These are phyloP conservation scores for Solanum ahanhuiri DNA, from an alignment of 257 asterid species.

Conservation along the genomic window DNA sequence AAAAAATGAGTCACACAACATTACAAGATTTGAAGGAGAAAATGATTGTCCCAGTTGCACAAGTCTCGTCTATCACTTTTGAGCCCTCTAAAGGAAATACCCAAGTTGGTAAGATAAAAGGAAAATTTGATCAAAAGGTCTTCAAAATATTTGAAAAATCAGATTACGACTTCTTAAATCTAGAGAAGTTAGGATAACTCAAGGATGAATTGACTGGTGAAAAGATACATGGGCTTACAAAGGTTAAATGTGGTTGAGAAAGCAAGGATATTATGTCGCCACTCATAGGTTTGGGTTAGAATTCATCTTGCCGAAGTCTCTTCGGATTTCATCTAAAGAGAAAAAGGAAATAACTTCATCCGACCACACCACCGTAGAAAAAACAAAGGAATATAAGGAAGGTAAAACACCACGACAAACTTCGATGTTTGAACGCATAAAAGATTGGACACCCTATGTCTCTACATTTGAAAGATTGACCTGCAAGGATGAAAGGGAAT, in stretches of 20 bases:
- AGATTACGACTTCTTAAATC: neutral
- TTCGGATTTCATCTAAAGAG: neutral
- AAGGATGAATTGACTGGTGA: neutral
- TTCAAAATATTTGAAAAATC: no score
- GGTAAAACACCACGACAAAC: neutral
- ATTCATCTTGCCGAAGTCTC: neutral
- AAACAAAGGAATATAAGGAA: neutral
- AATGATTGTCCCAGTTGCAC: neutral
- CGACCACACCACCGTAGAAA: neutral
- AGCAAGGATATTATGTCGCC: neutral
- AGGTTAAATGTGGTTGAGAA: neutral
- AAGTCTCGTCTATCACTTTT: neutral
- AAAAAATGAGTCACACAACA: no score
- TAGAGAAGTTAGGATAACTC: neutral
- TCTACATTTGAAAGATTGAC: no score
- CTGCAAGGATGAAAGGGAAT: neutral
- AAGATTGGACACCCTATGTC: neutral
- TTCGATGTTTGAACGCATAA: no score
- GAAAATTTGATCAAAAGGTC: neutral
- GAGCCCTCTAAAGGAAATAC: neutral
- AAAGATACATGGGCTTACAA: neutral
- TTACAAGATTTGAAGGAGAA: neutral
- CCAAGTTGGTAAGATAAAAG: neutral
- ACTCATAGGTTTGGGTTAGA: neutral
- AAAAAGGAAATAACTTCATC: neutral